phyloP scores from a whole-genome alignment of 2,329 filamentous ascomycete genomes.

The Penicillium rolfsii region DNA sequence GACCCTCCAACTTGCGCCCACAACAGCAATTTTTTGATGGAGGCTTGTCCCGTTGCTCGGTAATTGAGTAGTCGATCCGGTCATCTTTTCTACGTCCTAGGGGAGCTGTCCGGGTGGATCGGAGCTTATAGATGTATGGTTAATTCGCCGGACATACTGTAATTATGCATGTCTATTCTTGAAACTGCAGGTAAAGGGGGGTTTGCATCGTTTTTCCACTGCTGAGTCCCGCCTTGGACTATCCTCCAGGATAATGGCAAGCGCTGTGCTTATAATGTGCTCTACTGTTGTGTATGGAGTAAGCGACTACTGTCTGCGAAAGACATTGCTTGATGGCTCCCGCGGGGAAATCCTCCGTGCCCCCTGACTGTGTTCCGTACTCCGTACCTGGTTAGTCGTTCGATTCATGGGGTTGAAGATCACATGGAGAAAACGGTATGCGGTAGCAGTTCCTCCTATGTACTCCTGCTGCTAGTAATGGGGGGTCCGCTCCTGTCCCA shows the following conservation, averaged over 20 bases:
- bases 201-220: background rate
- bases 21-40: background rate
- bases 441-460: background rate
- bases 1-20: background rate
- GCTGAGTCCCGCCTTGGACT: background rate
- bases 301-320: background rate
- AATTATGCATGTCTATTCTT: background rate
- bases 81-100: background rate
- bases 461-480: background rate
- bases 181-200: background rate
- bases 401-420: background rate
- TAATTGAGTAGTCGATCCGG: slow-evolving; percentile 2
- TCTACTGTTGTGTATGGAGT: background rate
- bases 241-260: background rate
- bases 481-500: background rate
- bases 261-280: background rate
- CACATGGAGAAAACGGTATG: background rate
- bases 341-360: background rate
- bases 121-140: background rate
- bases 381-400: background rate
- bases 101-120: background rate
- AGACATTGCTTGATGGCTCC: background rate
- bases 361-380: background rate
- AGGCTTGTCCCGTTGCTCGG: background rate
- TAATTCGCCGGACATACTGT: background rate